A percentile compares a stretch with the other conserved stretches of the same genome.
phyloP scores from a whole-genome alignment of 169 alveolate species.

The Amoebophrya sp. region DNA sequence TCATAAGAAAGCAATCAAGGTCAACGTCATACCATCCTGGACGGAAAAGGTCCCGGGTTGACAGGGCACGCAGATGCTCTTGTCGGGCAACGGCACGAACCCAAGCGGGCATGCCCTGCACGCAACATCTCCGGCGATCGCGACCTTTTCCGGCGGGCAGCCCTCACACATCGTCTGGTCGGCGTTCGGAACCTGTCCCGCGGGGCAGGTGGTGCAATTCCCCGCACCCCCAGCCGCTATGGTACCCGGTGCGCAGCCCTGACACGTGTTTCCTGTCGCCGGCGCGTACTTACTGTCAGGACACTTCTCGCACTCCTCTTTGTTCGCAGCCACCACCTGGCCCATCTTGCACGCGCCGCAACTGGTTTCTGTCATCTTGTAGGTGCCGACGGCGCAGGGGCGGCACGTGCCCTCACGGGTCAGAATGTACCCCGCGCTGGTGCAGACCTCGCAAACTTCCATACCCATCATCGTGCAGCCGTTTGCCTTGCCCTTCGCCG shows the following conservation, averaged over 20 bases:
- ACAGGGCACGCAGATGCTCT: neutral
- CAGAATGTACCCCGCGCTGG: neutral
- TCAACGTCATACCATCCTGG: no score
- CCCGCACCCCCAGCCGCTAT: neutral
- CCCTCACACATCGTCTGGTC: neutral
- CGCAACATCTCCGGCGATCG: neutral
- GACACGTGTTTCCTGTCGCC: neutral
- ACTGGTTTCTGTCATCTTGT: neutral
- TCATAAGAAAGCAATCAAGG: no score
- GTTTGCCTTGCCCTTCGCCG: neutral
- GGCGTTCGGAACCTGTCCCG: neutral
- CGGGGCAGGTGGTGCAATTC: neutral
- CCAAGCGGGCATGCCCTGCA: neutral
- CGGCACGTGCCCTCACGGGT: neutral
- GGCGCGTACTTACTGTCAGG: neutral
- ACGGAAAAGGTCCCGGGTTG: neutral
- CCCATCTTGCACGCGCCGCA: neutral
- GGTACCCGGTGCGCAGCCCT: neutral
- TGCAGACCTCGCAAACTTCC: neutral
- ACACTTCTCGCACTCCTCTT: neutral
- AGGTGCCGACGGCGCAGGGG: neutral
- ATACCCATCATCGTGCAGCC: neutral
- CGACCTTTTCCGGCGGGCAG: neutral
- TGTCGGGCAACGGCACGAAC: neutral
- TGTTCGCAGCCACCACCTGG: neutral